Evolutionary conservation across 306 rosid species (phyloP).

Genomic region (Cicer cuneatum): DNA sequence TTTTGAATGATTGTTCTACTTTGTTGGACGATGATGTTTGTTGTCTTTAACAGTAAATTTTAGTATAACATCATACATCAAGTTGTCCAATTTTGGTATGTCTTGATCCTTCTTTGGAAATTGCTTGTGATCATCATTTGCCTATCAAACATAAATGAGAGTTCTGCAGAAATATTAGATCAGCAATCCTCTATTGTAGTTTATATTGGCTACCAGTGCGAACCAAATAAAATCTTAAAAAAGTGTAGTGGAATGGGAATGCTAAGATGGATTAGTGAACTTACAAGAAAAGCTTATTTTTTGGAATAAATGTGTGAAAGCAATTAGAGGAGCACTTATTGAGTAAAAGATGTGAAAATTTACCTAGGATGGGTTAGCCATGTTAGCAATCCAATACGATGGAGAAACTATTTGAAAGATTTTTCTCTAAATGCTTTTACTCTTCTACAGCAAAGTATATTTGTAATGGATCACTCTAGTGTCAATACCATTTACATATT

Average conservation of each 20-base stretch:
- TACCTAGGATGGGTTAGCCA: neutral
- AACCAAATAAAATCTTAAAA: neutral
- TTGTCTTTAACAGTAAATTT: slow-evolving; percentile 21
- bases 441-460: slow-evolving; percentile 1
- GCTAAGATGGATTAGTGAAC: slow-evolving; percentile 25
- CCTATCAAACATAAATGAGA: neutral
- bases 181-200: neutral
- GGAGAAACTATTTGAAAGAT: neutral
- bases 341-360: slow-evolving; percentile 8
- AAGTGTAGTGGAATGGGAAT: neutral
- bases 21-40: slow-evolving; percentile 23
- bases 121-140: slow-evolving; percentile 25
- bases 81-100: slow-evolving; percentile 12
- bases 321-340: neutral
- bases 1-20: slow-evolving; percentile 18
- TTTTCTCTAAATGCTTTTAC: slow-evolving; percentile 5
- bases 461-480: neutral
- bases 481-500: slow-evolving; percentile 16
- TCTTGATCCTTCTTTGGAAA: slow-evolving; percentile 13
- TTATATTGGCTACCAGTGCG: slow-evolving; percentile 4
- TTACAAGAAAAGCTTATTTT: neutral
- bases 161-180: neutral
- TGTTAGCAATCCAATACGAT: slow-evolving; percentile 21
- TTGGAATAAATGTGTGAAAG: neutral
- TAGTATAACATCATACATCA: neutral